A percentile compares a stretch with the other conserved stretches of the same genome.
phyloP scores from a whole-genome alignment of 306 rosid genomes.

The Senna tora region DNA sequence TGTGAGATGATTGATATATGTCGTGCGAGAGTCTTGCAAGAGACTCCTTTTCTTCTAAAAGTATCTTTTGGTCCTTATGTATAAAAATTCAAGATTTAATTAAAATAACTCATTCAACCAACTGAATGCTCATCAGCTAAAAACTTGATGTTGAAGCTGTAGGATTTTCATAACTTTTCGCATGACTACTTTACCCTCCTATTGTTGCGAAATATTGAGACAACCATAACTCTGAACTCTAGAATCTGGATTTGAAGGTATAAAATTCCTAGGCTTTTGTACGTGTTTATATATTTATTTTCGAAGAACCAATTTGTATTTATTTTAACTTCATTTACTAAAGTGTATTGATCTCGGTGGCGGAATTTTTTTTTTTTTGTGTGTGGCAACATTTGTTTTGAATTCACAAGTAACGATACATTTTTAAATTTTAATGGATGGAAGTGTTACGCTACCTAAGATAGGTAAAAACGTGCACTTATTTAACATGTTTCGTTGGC shows the following conservation, averaged over 20 bases:
- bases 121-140: not conserved
- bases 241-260: conserved; percentile 3
- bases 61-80: not conserved
- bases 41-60: not conserved
- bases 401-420: too few species aligned
- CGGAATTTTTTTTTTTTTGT: too few species aligned
- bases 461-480: too few species aligned
- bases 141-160: not conserved
- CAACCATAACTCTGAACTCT: not conserved
- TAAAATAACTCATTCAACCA: not conserved
- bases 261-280: too few species aligned
- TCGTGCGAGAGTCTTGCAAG: conserved; percentile 2
- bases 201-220: not conserved
- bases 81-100: not conserved
- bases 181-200: not conserved
- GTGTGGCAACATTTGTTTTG: too few species aligned
- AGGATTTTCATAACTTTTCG: not conserved
- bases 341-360: too few species aligned
- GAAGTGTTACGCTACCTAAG: too few species aligned
- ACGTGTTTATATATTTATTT: too few species aligned
- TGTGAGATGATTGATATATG: not conserved
- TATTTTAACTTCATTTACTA: too few species aligned
- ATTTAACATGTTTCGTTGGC: too few species aligned
- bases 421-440: too few species aligned
- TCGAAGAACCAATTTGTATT: too few species aligned